Evolutionary conservation across 345 rosid species (phyloP).

Genomic region (Syzygium aromaticum): DNA sequence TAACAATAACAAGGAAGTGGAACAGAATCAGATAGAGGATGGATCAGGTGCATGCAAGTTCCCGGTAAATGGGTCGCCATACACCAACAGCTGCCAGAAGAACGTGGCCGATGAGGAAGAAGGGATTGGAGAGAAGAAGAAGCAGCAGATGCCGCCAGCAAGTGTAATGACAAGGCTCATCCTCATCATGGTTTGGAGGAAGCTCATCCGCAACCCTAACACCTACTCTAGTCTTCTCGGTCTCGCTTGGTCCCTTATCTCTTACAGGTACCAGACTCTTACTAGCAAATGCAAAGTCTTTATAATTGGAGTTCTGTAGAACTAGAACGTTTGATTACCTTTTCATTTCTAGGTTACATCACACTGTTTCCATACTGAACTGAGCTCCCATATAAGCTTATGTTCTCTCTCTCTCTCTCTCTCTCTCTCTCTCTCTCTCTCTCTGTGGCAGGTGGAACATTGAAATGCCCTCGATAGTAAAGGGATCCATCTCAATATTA

Average conservation of each 20-base stretch:
- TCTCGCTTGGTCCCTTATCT: slow-evolving; percentile 59
- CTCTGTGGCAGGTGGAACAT: slow-evolving; percentile 44
- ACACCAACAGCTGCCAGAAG: slow-evolving; percentile 21
- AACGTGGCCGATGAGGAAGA: slow-evolving; percentile 27
- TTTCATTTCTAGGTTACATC: neutral
- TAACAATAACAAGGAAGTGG: slow-evolving; percentile 21
- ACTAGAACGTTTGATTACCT: neutral
- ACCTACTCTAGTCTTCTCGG: slow-evolving; percentile 66
- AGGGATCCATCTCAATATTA: slow-evolving; percentile 61
- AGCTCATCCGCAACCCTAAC: slow-evolving; percentile 69
- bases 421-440: neutral
- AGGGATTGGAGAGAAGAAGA: slow-evolving; percentile 24
- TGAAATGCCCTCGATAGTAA: slow-evolving; percentile 58
- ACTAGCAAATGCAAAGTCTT: neutral
- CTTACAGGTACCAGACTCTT: slow-evolving; percentile 27
- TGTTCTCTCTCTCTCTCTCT: neutral
- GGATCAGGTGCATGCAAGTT: slow-evolving; percentile 23
- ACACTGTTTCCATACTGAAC: neutral
- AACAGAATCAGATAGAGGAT: slow-evolving; percentile 32
- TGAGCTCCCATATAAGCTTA: neutral
- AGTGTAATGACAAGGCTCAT: slow-evolving; percentile 69
- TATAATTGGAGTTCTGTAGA: neutral
- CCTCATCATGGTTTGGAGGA: slow-evolving; percentile 73
- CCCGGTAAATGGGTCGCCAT: slow-evolving; percentile 34
- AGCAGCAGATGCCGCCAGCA: slow-evolving; percentile 63